Base-by-base conservation (phyloP, 306 rosid species). In the Prosopis cineraria region DNA sequence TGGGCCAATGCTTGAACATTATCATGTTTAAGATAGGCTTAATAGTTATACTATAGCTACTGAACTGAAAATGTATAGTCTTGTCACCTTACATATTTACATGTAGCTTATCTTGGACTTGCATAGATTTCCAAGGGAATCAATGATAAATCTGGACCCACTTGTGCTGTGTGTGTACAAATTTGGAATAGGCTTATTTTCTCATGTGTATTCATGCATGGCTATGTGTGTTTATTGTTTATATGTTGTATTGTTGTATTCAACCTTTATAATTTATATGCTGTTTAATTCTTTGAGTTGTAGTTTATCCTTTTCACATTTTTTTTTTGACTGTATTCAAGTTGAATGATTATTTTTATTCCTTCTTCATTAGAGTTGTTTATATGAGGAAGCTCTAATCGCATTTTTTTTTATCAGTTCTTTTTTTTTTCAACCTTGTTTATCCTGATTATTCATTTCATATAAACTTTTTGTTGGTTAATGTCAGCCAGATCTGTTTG, bases 401-500 rank as follows among this genome's bases (percentile, higher is more conserved):
- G 44, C 20, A 50, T 71, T 71, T 50, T 64, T 25, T 52, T 52
- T 58, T 71, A 68, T 52, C n/a, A n/a, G n/a, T n/a, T n/a, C n/a
- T 70, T 65, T 22, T 55, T 64, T 25, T 39, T 70, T 72, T 44
- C 17, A 24, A 55, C 39, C 45, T 19, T 77, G 39, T 65, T 79
- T 29, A 24, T 50, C 73, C 64, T 59, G 24, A 72, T 52, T 44
- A 48, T 67, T 66, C 40, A 25, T 33, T 73, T 82, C 63, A 70
- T 52, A 33, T 31, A 63, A 52, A 52, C 70, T 44, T 64, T 50
- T 78, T 77, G 27, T 56, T 72, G 68, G 62, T 76, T 48, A 40
- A 70, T 76, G 81, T 67, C 48, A 47, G 74, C 17, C 74, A 17
- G 48, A 74, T 78, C 78, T 39, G n/a, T 67, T 77, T 78, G 76